Evolutionary conservation across 75 land plant genomes (phyloP), one percentile per base, ranked within the genome.

Genomic region (Selaginella moellendorffii): DNA sequence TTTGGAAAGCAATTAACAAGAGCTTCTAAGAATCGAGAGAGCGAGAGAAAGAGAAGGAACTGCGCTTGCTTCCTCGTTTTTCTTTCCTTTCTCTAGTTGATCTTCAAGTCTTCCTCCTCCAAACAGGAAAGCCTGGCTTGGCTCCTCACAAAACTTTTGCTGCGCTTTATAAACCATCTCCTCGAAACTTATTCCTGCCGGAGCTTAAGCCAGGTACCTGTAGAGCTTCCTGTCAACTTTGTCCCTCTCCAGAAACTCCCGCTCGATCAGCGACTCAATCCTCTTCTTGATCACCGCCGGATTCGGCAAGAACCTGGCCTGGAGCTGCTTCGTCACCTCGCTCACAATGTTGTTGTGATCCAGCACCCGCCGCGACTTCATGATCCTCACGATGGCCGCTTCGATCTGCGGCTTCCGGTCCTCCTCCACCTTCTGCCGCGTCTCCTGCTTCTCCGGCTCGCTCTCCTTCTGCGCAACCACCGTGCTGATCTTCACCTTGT

Each of bases 381-480:
- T 92, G 53, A 92, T 88, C 69, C 97, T 81, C 22, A 92, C 97
- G 30, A 92, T 88, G 9, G 97, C 97, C 30, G 97, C 97, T 63
- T 92, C 97, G 54, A 92, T 85, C 74, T 92, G 97, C 10, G 97
- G 97, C 61, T 91, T 91, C 71, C 97, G 75, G 68, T 91, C 97
- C 65, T 91, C 97, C 71, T 91, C 96, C 46, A 91, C 97, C 64
- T 83, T 91, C 63, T 91, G 97, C 18, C 97, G 76, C 9, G 97
- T 91, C 64, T 91, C 97, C 72, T 87, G 95, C 65, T 91, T 91
- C 67, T 91, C 97, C 2, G 97, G 90, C 67, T 91, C 97, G 18
- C 86, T 81, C 52, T 91, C 92, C 71, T 85, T 87, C 54, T 87
- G 92, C 9, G 92, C 92, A 54, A 80, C 87, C 26, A 87, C 88